Conservation (phyloP, 805 yeast genomes). For the Metschnikowia matae region DNA sequence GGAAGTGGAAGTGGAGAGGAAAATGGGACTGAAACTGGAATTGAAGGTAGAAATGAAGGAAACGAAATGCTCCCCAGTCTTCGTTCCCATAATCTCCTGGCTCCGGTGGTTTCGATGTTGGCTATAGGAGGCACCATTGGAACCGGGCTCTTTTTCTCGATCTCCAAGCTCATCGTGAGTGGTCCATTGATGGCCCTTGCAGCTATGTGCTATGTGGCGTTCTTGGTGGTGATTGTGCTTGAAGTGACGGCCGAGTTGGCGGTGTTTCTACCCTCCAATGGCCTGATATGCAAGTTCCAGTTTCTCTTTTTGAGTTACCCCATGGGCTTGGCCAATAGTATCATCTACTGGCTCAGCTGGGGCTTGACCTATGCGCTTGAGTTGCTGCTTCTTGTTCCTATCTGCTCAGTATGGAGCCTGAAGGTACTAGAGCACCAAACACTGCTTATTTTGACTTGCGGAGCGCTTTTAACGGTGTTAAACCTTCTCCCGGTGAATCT, state of each 20-base stretch:
- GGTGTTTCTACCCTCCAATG: conserved; percentile 17
- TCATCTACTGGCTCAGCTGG: conserved; percentile 26
- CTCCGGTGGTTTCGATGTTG: conserved; percentile 17
- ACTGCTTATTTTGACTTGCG: conserved; percentile 7
- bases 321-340: conserved; percentile 18
- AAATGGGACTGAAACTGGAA: no score
- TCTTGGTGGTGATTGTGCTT: conserved; percentile 20
- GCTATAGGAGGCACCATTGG: conserved; percentile 25
- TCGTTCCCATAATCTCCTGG: conserved; percentile 5
- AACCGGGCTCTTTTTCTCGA: conserved; percentile 21
- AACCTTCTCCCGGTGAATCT: conserved; percentile 21
- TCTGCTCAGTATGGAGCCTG: conserved; percentile 16
- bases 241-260: conserved; percentile 20
- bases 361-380: conserved; percentile 24
- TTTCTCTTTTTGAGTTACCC: conserved; percentile 16
- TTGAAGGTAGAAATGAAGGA: no score
- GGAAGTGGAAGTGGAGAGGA: no score
- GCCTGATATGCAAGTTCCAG: conserved; percentile 21
- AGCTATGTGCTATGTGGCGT: conserved; percentile 18
- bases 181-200: conserved; percentile 21
- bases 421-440: conserved; percentile 5
- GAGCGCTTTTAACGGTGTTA: conserved; percentile 17
- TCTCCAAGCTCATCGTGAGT: conserved; percentile 10
- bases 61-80: not conserved
- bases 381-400: conserved; percentile 16